Evolutionary conservation across 129 eudicot species (phyloP).

Genomic region (Chrysanthemum seticuspe): DNA sequence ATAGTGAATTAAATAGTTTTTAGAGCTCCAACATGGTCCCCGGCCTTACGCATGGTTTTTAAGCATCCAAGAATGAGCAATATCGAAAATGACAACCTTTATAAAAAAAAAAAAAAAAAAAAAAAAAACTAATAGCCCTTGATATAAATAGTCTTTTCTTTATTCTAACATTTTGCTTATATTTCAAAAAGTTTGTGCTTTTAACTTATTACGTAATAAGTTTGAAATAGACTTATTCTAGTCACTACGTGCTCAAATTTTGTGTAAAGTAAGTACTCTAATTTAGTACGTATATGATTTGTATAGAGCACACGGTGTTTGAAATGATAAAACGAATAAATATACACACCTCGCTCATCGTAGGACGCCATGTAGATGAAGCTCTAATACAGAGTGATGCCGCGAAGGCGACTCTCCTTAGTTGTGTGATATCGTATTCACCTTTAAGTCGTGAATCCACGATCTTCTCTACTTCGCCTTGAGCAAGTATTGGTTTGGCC

Average conservation of each 20-base stretch:
- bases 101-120: too few species aligned
- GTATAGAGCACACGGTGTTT: not conserved
- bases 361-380: constrained; percentile 88
- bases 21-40: constrained; percentile 31
- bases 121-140: constrained; percentile 4
- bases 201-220: not conserved
- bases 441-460: constrained; percentile 79
- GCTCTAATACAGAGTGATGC: constrained; percentile 92
- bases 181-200: not conserved
- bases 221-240: too few species aligned
- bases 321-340: not conserved
- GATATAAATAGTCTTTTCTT: not conserved
- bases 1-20: not conserved
- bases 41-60: constrained; percentile 31
- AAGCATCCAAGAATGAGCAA: constrained; percentile 37
- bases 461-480: constrained; percentile 58
- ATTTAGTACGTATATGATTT: not conserved
- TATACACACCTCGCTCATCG: constrained; percentile 78
- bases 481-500: constrained; percentile 79
- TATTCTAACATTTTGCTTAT: constrained; percentile 6
- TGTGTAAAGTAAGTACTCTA: too few species aligned
- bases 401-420: constrained; percentile 60
- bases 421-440: constrained; percentile 50
- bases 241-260: too few species aligned
- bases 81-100: constrained; percentile 30